phyloP scores from a whole-genome alignment of 108 stramenopile species.

The Aurantiochytrium sp. region DNA sequence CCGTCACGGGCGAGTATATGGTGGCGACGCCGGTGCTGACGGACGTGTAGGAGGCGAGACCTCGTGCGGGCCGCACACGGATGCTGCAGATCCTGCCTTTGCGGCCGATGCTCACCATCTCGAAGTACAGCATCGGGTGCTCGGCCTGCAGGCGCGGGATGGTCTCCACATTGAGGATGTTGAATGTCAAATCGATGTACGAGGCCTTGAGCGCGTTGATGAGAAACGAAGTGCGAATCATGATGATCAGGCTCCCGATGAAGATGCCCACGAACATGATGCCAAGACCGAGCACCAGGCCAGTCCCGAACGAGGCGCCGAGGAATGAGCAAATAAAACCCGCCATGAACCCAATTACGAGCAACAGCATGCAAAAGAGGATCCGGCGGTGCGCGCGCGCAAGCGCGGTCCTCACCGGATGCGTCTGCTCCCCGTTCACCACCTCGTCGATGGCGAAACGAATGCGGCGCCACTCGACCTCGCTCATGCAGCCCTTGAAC shows the following conservation, averaged over 20 bases:
- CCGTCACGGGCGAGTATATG: not conserved
- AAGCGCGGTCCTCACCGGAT: not conserved
- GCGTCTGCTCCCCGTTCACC: not conserved
- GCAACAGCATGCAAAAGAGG: not conserved
- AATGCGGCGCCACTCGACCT: not conserved
- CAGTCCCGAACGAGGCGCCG: not conserved
- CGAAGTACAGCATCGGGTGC: not conserved
- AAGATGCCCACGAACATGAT: not conserved
- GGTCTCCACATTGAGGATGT: not conserved
- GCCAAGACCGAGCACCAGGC: not conserved
- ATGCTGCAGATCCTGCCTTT: not conserved
- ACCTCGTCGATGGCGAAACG: not conserved
- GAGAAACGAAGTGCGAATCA: not conserved
- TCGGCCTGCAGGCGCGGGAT: not conserved
- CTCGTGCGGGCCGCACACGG: not conserved
- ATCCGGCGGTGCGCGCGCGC: not conserved
- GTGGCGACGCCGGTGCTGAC: not conserved
- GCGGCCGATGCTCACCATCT: not conserved
- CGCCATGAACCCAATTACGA: not conserved
- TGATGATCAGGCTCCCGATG: not conserved
- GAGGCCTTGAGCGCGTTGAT: not conserved
- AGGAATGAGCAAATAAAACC: not conserved
- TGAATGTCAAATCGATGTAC: not conserved
- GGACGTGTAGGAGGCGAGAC: not conserved
- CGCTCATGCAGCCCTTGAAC: not conserved